Evolutionary conservation across 352 stramenopile genomes (phyloP), one percentile per base, ranked within the genome.

Genomic region (Globisporangium polare): DNA sequence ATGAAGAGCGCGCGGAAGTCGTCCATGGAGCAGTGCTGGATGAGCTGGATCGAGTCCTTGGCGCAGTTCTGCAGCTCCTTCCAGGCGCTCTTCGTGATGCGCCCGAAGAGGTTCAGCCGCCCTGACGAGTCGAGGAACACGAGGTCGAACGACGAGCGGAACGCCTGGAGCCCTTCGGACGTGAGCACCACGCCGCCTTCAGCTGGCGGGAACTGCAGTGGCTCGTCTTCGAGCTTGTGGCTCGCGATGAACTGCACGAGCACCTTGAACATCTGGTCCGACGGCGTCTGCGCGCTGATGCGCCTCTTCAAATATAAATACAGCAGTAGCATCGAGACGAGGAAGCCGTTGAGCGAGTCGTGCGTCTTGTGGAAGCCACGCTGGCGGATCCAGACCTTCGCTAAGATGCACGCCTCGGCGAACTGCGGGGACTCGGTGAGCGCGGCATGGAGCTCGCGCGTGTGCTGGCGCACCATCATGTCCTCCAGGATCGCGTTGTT

Each of bases 401-500:
- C 71, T 12, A 97, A 65, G 22, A 95, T 73, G 53, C 83, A 94
- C 0, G 88, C 86, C 29, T 95, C 75, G 0, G 74, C 78, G 62
- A 97, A 88, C 53, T 88, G 73, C 9, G 78, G 71, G 1, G 78
- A 90, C 47, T 88, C 78, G 24, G 80, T 80, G 20, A 84, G 62
- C 31, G 73, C 77, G 1, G 73, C 66, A 61, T 97, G 88, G 13
- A 97, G 80, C 49, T 92, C 81, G 33, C 82, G 68, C 31, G 92
- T 90, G 63, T 97, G 90, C 27, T 86, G 72, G 2, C 77, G 77
- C 43, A 95, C 67, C 71, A 86, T 78, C 85, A 96, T 93, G 63
- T 97, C 90, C 62, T 97, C 90, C n/a, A 97, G 63, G 20, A 97
- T 90, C 5, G 81, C 73, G 59, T 92, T 96, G 70, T 97, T 97